phyloP scores from a whole-genome alignment of 1,284 basidiomycete genomes.

The Termitomyces sp. region DNA sequence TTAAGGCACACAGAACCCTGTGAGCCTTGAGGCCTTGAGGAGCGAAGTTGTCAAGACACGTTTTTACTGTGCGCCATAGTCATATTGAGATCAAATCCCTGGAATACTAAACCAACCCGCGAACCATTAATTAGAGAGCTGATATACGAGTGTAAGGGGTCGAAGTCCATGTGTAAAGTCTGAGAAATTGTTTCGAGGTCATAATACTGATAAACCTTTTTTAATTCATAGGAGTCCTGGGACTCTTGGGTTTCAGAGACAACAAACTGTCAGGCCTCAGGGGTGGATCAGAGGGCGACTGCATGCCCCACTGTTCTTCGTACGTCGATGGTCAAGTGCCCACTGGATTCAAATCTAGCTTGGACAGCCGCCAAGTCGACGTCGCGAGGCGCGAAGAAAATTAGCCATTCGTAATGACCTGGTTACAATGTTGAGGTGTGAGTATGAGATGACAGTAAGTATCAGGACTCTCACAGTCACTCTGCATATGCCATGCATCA shows the following conservation, averaged over 20 bases:
- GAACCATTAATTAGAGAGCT: slow-evolving; percentile 2
- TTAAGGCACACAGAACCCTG: neutral
- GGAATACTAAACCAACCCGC: neutral
- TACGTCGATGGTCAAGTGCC: slow-evolving; percentile 43
- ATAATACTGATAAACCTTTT: neutral
- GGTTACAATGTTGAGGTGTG: slow-evolving; percentile 1
- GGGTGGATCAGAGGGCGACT: neutral
- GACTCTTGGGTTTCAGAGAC: neutral
- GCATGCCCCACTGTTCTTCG: slow-evolving; percentile 16
- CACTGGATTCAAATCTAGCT: slow-evolving; percentile 40
- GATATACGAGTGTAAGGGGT: neutral
- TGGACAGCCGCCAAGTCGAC: slow-evolving; percentile 44
- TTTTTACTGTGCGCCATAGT: neutral
- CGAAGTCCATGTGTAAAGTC: slow-evolving; percentile 1
- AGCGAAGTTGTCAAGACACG: neutral
- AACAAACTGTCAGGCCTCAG: neutral
- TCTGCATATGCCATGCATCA: slow-evolving; percentile 55
- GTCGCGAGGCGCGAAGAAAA: slow-evolving; percentile 42
- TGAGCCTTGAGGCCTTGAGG: neutral
- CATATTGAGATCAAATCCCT: neutral
- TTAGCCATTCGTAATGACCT: slow-evolving; percentile 57
- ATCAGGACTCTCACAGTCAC: slow-evolving; percentile 16
- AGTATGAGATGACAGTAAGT: slow-evolving; percentile 6
- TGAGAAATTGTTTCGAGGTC: neutral
- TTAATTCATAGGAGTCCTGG: neutral